A percentile compares a stretch with the other conserved stretches of the same genome.
phyloP scores from a whole-genome alignment of 306 rosid genomes.

The Senna siamea region DNA sequence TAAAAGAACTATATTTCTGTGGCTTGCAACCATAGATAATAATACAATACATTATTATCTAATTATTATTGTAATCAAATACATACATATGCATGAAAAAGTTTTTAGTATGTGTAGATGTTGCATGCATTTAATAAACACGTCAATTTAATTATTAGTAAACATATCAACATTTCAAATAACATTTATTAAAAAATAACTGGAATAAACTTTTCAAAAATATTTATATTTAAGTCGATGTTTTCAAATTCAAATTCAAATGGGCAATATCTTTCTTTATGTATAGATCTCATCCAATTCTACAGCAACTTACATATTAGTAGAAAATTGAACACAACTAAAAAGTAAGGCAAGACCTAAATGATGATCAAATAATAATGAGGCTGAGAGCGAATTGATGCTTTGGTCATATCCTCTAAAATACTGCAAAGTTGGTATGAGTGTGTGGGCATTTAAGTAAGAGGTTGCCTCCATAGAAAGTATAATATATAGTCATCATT shows the following conservation, averaged over 20 bases:
- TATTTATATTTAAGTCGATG: too few relatives aligned
- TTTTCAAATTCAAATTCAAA: neutral
- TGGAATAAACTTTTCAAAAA: too few relatives aligned
- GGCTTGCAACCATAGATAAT: neutral
- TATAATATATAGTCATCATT: slow-evolving; percentile 43
- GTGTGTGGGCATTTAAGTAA: slow-evolving; percentile 20
- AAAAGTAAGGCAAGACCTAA: slow-evolving; percentile 40
- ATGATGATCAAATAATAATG: slow-evolving; percentile 35
- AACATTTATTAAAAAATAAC: too few relatives aligned
- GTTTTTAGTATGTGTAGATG: too few relatives aligned
- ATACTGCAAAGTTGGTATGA: slow-evolving; percentile 26
- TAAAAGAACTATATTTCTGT: neutral
- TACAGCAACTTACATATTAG: neutral
- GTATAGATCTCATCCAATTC: slow-evolving; percentile 1
- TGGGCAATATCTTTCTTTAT: neutral
- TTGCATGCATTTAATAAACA: too few relatives aligned
- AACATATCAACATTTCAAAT: too few relatives aligned
- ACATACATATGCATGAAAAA: too few relatives aligned
- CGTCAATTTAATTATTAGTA: too few relatives aligned
- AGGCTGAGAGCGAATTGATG: too few relatives aligned
- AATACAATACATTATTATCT: neutral
- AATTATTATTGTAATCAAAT: slow-evolving; percentile 16
- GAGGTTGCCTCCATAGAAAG: slow-evolving; percentile 25
- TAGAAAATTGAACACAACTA: slow-evolving; percentile 29
- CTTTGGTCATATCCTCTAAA: slow-evolving; percentile 32